Evolutionary conservation across 2,329 filamentous ascomycete species (phyloP), one percentile per base, ranked within the genome.

Genomic region (Apiospora kogelbergensis): DNA sequence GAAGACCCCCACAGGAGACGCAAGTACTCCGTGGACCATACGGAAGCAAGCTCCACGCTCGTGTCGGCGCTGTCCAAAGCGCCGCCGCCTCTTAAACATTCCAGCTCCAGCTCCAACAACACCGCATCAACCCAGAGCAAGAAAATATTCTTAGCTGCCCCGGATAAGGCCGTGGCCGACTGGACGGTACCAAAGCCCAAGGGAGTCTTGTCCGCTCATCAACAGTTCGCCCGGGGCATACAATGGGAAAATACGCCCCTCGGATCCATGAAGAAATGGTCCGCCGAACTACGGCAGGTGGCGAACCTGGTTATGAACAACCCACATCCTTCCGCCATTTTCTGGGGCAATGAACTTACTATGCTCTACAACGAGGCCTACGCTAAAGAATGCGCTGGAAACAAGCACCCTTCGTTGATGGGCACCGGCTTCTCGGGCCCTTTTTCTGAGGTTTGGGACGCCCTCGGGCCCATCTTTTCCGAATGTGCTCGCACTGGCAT

Each of bases 301-400:
- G 79, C 77, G 17, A 81, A 82, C 24, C 73, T 83, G 0, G 75
- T 78, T 45, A 79, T 83, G 73, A 71, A 68, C 11, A 81, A 83
- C 57, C 79, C 79, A 0, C 75, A 78, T 37, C 85, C 86, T 0
- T 83, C 83, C 2, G 85, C 84, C 1, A 83, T 89, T 78, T 90
- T 90, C 73, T 90, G 88, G 88, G 88, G 88, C 1, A 82, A 81
- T 20, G 88, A 90, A 41, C 80, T 90, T 65, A 85, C 89, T 3
- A 87, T 88, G 67, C 85, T 91, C 3, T 91, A 91, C 77, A 91
- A 91, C 68, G 88, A 90, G 74, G 85, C 88, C 0, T 90, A 81
- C 44, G 78, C 89, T 64, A 77, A 81, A 48, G 76, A 85, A 46
- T 83, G 90, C 5, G 88, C 88, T 9, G 89, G 89, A 3, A 65